Base-by-base conservation (phyloP, 345 rosid genomes). In the Iberis pinnata region DNA sequence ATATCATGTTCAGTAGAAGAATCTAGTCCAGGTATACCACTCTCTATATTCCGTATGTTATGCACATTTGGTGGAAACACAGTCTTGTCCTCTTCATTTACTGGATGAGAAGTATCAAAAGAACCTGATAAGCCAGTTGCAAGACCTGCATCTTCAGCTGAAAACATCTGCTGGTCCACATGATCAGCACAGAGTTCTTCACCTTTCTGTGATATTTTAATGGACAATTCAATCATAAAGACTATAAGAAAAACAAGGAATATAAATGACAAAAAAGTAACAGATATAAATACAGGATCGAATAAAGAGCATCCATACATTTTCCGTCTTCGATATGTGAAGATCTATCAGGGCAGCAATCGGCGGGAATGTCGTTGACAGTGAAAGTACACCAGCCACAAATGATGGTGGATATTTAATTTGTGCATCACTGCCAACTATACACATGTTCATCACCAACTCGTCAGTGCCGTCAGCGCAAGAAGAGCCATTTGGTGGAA, bases 11-110 rank as follows among this genome's bases (percentile, higher is more conserved):
- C 80, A 45, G 73, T 75, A 74, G 80, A 73, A 64, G 96, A 78
- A 64, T 73, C 78, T 33, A 90, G 72, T 55, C 96, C 96, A 63
- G 95, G 98, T 60, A 90, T 87, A 67, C 69, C 86, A 72, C 75
- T 75, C 61, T 78, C 96, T 46, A 61, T 24, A 67, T 73, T 73
- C 31, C 67, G 76, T 43, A 56, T 49, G 53, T 64, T 80, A 43
- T 63, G 80, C 50, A 36, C 42, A 58, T 72, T 75, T 65, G 77
- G 70, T 16, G 79, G 67, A 53, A 72, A 15, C 48, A 55, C 60
- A 42, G 43, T 18, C 43, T 47, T 63, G 55, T 37, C 70, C 45
- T 61, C 68, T 63, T 71, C 78, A 47, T 60, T 56, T 49, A 68
- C 79, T 65, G 76, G 64, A 24, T 65, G 60, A 64, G 51, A 64